Evolutionary conservation across 495 filamentous ascomycete species (phyloP).

Genomic region (Platismatia glauca): DNA sequence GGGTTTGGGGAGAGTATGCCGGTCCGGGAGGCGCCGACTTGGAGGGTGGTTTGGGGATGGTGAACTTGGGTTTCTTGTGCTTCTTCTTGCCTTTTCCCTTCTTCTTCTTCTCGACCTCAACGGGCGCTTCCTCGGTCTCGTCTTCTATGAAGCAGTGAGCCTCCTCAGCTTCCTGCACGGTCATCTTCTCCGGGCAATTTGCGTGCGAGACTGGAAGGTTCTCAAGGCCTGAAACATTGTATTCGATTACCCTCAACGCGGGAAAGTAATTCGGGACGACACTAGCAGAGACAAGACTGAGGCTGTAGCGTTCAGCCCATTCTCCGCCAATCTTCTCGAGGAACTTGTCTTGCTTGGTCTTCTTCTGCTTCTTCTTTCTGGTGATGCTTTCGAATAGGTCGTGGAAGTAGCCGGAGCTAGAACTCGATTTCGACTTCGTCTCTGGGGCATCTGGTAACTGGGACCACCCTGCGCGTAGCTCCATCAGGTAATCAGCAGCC

Average conservation of each 20-base stretch:
- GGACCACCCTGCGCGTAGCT: slow-evolving; percentile 69
- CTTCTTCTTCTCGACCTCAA: not conserved
- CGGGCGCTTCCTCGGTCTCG: not conserved
- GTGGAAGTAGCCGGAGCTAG: slow-evolving; percentile 5
- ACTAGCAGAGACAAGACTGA: slow-evolving; percentile 72
- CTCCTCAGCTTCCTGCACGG: slow-evolving; percentile 2
- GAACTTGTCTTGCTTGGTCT: slow-evolving; percentile 40
- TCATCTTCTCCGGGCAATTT: not conserved
- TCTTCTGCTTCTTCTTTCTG: slow-evolving; percentile 40
- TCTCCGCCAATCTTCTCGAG: slow-evolving; percentile 62
- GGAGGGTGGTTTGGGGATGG: slow-evolving; percentile 62
- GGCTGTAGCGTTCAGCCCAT: slow-evolving; percentile 76
- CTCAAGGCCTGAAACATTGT: slow-evolving; percentile 81
- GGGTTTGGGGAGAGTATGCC: slow-evolving; percentile 78
- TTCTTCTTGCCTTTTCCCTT: slow-evolving; percentile 47
- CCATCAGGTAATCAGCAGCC: slow-evolving; percentile 67
- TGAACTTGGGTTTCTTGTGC: slow-evolving; percentile 52
- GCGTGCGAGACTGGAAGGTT: slow-evolving; percentile 16
- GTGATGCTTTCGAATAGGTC: slow-evolving; percentile 5
- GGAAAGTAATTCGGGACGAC: slow-evolving; percentile 92
- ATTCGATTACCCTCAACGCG: slow-evolving; percentile 76
- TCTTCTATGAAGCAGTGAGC: not conserved
- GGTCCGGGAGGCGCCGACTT: slow-evolving; percentile 71
- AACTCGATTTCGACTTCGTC: slow-evolving; percentile 7
- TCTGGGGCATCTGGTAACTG: slow-evolving; percentile 54